A percentile compares a stretch with the other conserved stretches of the same genome.
These are phyloP conservation scores for Monosporascus sp. DNA, from an alignment of 2,329 filamentous ascomycete genomes.

Conservation along the genomic window DNA sequence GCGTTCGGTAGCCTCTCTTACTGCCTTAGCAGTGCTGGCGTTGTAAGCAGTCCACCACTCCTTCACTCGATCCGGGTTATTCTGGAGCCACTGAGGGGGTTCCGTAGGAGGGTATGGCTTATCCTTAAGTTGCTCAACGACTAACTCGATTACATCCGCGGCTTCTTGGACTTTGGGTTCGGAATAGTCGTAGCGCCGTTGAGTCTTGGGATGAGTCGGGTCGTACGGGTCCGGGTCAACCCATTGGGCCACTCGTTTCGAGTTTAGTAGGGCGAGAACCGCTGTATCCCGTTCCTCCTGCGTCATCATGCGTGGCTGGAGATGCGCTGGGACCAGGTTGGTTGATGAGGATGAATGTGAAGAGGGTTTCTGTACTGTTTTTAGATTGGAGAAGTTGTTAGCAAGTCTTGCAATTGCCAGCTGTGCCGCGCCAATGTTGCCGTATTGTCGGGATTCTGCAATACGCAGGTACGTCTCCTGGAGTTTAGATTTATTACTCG, in stretches of 20 bases:
- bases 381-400: constrained; percentile 11
- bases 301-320: constrained; percentile 25
- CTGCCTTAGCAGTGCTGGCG: constrained; percentile 32
- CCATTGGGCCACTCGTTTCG: constrained; percentile 39
- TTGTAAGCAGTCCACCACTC: constrained; percentile 50
- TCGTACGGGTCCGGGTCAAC: constrained; percentile 35
- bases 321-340: constrained; percentile 20
- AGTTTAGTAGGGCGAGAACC: constrained; percentile 38
- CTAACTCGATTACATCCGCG: constrained; percentile 36
- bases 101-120: constrained; percentile 45
- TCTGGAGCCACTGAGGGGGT: constrained; percentile 47
- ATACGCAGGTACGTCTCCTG: constrained; percentile 46
- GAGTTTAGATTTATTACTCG: constrained; percentile 32
- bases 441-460: constrained; percentile 40
- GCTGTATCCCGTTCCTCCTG: constrained; percentile 32
- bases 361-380: constrained; percentile 9
- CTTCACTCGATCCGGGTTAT: constrained; percentile 39
- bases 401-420: constrained; percentile 40
- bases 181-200: constrained; percentile 33
- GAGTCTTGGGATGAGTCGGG: constrained; percentile 24
- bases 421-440: constrained; percentile 36
- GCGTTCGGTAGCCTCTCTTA: constrained; percentile 33
- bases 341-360: not conserved
- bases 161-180: constrained; percentile 39
- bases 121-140: constrained; percentile 36